phyloP scores from a whole-genome alignment of 1,284 basidiomycete genomes.

The Heimioporus retisporus region DNA sequence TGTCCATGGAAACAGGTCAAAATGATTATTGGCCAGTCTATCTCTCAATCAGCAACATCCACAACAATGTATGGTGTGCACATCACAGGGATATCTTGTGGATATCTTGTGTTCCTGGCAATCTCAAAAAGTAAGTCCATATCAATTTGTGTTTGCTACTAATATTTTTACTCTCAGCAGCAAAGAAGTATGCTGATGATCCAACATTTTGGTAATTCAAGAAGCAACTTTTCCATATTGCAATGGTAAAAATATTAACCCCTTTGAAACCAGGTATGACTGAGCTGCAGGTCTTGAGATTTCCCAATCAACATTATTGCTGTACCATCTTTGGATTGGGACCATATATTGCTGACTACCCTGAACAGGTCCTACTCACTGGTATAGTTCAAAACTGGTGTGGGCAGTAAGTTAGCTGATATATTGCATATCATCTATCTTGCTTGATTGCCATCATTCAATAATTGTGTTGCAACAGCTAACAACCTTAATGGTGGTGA shows the following conservation, averaged over 20 bases:
- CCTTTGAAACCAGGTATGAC: slow-evolving; percentile 8
- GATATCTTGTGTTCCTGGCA: background rate
- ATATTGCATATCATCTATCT: too few relatives aligned
- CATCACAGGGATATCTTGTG: background rate
- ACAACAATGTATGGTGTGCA: background rate
- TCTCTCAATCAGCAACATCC: background rate
- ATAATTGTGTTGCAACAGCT: too few relatives aligned
- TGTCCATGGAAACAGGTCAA: slow-evolving; percentile 14
- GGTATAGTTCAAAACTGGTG: slow-evolving; percentile 11
- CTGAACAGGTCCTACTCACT: background rate
- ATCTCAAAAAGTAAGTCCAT: background rate
- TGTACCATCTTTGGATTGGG: background rate
- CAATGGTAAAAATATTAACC: slow-evolving; percentile 18
- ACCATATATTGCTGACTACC: slow-evolving; percentile 16
- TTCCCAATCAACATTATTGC: slow-evolving; percentile 23
- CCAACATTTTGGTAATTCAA: slow-evolving; percentile 23
- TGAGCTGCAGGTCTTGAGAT: slow-evolving; percentile 4
- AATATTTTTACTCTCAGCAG: background rate
- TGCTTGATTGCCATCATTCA: too few relatives aligned
- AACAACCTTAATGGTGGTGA: too few relatives aligned
- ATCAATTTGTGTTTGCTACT: background rate
- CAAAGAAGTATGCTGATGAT: slow-evolving; percentile 1
- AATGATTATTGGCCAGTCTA: slow-evolving; percentile 8
- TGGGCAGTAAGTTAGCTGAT: slow-evolving; percentile 1
- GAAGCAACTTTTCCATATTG: slow-evolving; percentile 12